Evolutionary conservation across 352 stramenopile genomes (phyloP).

Genomic region (Phytophthora uliginosa): DNA sequence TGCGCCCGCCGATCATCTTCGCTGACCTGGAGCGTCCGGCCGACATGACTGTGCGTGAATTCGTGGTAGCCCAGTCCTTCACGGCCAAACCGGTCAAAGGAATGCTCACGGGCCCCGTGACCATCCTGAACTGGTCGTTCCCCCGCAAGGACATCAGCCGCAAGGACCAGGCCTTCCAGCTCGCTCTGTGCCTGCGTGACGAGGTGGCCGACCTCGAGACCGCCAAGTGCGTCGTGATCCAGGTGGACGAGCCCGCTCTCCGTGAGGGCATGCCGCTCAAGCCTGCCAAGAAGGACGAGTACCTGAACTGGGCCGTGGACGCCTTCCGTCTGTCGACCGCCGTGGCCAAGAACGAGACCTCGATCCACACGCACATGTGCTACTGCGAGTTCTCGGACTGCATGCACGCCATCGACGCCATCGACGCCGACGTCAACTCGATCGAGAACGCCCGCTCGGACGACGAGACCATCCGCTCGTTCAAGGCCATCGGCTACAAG

Average conservation of each 20-base stretch:
- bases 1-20: slow-evolving; percentile 94
- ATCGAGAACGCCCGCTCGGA: slow-evolving; percentile 95
- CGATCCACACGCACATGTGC: slow-evolving; percentile 97
- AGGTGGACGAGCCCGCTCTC: slow-evolving; percentile 94
- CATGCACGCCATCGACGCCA: slow-evolving; percentile 93
- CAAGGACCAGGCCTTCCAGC: slow-evolving; percentile 92
- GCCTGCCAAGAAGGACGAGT: slow-evolving; percentile 85
- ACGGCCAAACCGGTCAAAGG: slow-evolving; percentile 94
- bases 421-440: slow-evolving; percentile 96
- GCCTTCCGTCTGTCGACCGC: slow-evolving; percentile 92
- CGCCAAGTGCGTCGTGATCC: slow-evolving; percentile 91
- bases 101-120: slow-evolving; percentile 95
- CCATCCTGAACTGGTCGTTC: slow-evolving; percentile 97
- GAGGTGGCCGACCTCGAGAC: slow-evolving; percentile 93
- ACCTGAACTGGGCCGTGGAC: slow-evolving; percentile 82
- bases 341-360: slow-evolving; percentile 89
- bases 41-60: slow-evolving; percentile 94
- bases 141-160: slow-evolving; percentile 92
- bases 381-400: slow-evolving; percentile 97
- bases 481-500: slow-evolving; percentile 92
- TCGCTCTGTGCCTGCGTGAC: slow-evolving; percentile 91
- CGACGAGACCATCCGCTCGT: slow-evolving; percentile 92
- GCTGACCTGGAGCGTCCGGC: slow-evolving; percentile 85
- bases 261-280: slow-evolving; percentile 94
- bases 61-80: slow-evolving; percentile 92